phyloP scores from a whole-genome alignment of 129 eudicot genomes.

The Glebionis coronaria region DNA sequence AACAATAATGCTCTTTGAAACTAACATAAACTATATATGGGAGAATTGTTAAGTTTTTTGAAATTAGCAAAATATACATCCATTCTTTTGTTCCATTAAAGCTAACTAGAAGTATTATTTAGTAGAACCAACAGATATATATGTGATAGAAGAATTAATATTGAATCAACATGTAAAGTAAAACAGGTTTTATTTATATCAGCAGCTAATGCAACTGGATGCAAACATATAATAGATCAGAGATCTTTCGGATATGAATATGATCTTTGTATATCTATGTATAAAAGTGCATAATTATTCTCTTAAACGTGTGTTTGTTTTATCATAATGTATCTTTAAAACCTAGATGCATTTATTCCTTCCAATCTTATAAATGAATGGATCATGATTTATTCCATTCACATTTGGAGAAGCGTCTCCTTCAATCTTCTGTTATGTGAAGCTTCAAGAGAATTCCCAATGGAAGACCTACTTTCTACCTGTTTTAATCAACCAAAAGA shows the following conservation, averaged over 20 bases:
- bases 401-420: neutral
- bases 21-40: too few relatives aligned
- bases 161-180: too few relatives aligned
- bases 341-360: constrained; percentile 11
- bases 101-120: too few relatives aligned
- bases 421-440: neutral
- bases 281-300: neutral
- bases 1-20: too few relatives aligned
- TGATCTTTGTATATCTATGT: neutral
- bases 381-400: neutral
- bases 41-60: neutral
- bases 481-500: neutral
- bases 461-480: neutral
- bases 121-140: too few relatives aligned
- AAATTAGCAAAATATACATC: too few relatives aligned
- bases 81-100: too few relatives aligned
- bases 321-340: neutral
- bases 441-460: neutral
- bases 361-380: too few relatives aligned
- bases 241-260: neutral
- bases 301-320: too few relatives aligned
- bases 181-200: neutral
- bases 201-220: neutral
- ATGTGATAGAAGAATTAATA: too few relatives aligned
- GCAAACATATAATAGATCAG: neutral